These are phyloP conservation scores for Lasiodiplodia citricola DNA, from an alignment of 2,329 filamentous ascomycete genomes.

Conservation along the genomic window DNA sequence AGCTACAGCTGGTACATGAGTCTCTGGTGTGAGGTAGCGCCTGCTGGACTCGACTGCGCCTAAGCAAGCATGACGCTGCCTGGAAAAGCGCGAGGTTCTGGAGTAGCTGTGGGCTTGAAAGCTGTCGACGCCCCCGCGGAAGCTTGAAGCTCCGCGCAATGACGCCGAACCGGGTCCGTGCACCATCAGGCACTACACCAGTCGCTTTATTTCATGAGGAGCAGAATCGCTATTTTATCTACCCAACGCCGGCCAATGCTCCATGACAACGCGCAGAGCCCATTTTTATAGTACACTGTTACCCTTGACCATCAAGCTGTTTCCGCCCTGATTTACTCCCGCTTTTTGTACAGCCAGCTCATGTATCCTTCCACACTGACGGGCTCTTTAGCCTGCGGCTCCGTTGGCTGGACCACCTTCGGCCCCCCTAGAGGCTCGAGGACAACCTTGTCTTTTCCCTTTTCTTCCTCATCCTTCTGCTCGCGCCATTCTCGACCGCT, in stretches of 20 bases:
- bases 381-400: neutral
- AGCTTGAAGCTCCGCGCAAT: constrained; percentile 2
- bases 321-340: neutral
- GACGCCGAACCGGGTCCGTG: constrained; percentile 4
- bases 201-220: neutral
- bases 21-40: neutral
- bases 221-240: neutral
- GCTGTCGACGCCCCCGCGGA: constrained; percentile 13
- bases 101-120: neutral
- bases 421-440: neutral
- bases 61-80: constrained; percentile 5
- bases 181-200: neutral
- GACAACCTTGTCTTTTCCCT: constrained; percentile 11
- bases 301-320: neutral
- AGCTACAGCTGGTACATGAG: neutral
- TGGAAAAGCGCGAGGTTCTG: neutral
- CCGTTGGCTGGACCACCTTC: neutral
- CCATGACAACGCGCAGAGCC: neutral
- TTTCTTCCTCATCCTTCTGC: constrained; percentile 52
- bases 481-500: constrained; percentile 65
- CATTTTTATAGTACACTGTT: neutral
- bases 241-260: neutral
- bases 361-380: constrained; percentile 11
- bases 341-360: constrained; percentile 17
- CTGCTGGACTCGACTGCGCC: neutral